Percentiles rank a stretch among this genome's conserved stretches.
Evolutionary conservation across 2,329 filamentous ascomycete genomes (phyloP).

Genomic region (Sporothrix mexicana): DNA sequence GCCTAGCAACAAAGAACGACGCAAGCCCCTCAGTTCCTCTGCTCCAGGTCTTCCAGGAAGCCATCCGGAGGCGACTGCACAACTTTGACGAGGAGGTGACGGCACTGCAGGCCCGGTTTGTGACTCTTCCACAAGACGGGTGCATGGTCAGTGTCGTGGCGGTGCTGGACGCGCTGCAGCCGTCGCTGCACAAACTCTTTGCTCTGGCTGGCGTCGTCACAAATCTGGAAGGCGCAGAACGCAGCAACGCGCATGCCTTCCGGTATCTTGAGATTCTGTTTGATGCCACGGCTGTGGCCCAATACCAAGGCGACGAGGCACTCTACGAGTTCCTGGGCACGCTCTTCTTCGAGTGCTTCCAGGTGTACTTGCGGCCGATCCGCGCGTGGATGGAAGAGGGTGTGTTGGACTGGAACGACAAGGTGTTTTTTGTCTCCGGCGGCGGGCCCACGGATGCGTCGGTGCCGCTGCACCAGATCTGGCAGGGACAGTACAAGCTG

Average conservation of each 20-base stretch:
- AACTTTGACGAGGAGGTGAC: conserved; percentile 66
- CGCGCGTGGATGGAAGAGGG: conserved; percentile 85
- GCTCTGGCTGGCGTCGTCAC: conserved; percentile 67
- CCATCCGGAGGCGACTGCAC: conserved; percentile 61
- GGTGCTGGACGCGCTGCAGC: conserved; percentile 63
- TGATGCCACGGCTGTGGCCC: conserved; percentile 69
- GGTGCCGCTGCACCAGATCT: conserved; percentile 69
- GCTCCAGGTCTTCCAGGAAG: conserved; percentile 73
- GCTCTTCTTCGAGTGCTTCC: conserved; percentile 81
- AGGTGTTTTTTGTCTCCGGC: conserved; percentile 76
- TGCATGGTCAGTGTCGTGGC: conserved; percentile 68
- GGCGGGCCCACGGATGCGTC: conserved; percentile 46
- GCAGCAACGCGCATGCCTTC: conserved; percentile 61
- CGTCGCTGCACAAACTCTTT: conserved; percentile 60
- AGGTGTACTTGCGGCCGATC: conserved; percentile 80
- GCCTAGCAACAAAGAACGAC: conserved; percentile 46
- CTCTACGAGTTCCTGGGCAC: conserved; percentile 68
- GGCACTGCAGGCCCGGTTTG: conserved; percentile 63
- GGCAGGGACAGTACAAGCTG: conserved; percentile 76
- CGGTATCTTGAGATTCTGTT: conserved; percentile 81
- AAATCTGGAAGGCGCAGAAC: conserved; percentile 55
- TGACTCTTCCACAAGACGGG: conserved; percentile 53
- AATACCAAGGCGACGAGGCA: conserved; percentile 68
- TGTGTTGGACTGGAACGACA: conserved; percentile 67
- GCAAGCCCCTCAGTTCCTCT: conserved; percentile 52